A percentile compares a stretch with the other conserved stretches of the same genome.
Evolutionary conservation across 1,284 basidiomycete species (phyloP).

Genomic region (Sparassis latifolia): DNA sequence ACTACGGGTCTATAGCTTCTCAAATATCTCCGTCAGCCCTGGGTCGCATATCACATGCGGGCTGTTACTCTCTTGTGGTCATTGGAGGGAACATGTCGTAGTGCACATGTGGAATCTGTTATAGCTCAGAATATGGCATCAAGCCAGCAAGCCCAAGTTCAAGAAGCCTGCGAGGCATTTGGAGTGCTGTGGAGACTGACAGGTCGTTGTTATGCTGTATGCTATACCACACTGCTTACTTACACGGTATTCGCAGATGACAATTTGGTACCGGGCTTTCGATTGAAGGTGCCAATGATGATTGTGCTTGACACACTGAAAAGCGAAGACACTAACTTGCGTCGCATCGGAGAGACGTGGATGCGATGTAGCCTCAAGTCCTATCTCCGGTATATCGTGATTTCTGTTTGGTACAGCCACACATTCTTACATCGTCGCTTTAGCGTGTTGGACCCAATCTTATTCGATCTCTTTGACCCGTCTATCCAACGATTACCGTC

Average conservation of each 20-base stretch:
- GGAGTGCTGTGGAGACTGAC: slow-evolving; percentile 90
- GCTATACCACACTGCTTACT: background rate
- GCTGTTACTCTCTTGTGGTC: slow-evolving; percentile 86
- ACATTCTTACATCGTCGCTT: slow-evolving; percentile 22
- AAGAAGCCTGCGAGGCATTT: slow-evolving; percentile 78
- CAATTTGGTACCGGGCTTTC: slow-evolving; percentile 70
- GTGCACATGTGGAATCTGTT: slow-evolving; percentile 70
- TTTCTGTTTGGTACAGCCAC: slow-evolving; percentile 3
- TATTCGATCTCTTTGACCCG: slow-evolving; percentile 75
- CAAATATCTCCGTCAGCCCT: slow-evolving; percentile 64
- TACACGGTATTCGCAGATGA: slow-evolving; percentile 56
- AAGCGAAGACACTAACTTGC: slow-evolving; percentile 64
- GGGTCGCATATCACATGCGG: slow-evolving; percentile 73
- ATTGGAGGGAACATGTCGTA: slow-evolving; percentile 58
- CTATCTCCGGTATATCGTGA: slow-evolving; percentile 66
- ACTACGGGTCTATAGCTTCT: slow-evolving; percentile 46
- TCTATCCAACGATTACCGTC: slow-evolving; percentile 48
- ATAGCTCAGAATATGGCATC: slow-evolving; percentile 66
- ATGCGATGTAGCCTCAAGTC: slow-evolving; percentile 91
- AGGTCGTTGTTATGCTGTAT: slow-evolving; percentile 36
- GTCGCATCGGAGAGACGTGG: slow-evolving; percentile 87
- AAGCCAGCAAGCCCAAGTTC: slow-evolving; percentile 38
- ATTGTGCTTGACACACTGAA: slow-evolving; percentile 81
- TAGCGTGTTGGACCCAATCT: slow-evolving; percentile 79
- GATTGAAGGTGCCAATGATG: slow-evolving; percentile 82